These are phyloP conservation scores for Hypericum androsaemum DNA, from an alignment of 345 rosid species.

Conservation along the genomic window DNA sequence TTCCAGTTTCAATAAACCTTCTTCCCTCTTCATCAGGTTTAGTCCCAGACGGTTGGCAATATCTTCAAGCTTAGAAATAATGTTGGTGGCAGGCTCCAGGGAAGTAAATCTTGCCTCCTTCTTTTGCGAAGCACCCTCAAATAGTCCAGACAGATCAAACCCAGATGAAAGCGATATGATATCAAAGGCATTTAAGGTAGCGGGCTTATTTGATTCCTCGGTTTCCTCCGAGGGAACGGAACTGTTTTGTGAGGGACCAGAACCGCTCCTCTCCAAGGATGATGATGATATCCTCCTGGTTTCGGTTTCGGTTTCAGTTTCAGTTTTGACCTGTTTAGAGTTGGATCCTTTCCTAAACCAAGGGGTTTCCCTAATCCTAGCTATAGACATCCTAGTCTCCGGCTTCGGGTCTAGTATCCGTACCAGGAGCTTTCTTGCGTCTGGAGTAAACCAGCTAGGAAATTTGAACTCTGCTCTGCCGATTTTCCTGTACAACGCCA, in stretches of 20 bases:
- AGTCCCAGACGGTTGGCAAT: slow-evolving; percentile 8
- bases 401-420: slow-evolving; percentile 17
- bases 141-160: slow-evolving; percentile 20
- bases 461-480: slow-evolving; percentile 19
- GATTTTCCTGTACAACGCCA: slow-evolving; percentile 22
- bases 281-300: too few species aligned
- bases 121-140: slow-evolving; percentile 7
- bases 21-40: slow-evolving; percentile 16
- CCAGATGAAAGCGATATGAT: slow-evolving; percentile 21
- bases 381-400: background rate
- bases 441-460: slow-evolving; percentile 21
- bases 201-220: slow-evolving; percentile 5
- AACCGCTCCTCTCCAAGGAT: too few species aligned
- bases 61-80: slow-evolving; percentile 18
- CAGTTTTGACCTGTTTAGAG: slow-evolving; percentile 3
- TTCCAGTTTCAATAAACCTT: slow-evolving; percentile 16
- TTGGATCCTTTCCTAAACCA: background rate
- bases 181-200: slow-evolving; percentile 18
- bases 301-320: too few species aligned
- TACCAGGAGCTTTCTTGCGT: slow-evolving; percentile 14
- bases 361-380: too few species aligned
- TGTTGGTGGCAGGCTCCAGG: slow-evolving; percentile 11
- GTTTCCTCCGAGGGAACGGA: slow-evolving; percentile 5
- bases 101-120: slow-evolving; percentile 18
- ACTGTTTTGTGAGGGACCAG: slow-evolving; percentile 3